A percentile compares a stretch with the other conserved stretches of the same genome.
phyloP scores from a whole-genome alignment of 768 basidiomycete genomes.

The Hygrocybe punicea region DNA sequence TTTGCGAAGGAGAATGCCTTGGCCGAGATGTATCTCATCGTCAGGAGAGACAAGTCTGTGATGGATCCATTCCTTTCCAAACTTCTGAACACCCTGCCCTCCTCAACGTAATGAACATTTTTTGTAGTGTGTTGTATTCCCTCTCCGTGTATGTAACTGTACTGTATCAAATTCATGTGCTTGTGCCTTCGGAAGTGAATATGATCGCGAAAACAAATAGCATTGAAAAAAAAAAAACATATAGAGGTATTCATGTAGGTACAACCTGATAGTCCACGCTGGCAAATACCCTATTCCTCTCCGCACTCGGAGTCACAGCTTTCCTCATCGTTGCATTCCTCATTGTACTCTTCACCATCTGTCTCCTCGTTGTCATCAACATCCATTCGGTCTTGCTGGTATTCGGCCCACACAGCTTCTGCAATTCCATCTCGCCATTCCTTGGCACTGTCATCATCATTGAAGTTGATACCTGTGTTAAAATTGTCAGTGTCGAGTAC shows the following conservation, averaged over 20 bases:
- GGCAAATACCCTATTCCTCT: no score
- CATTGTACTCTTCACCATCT: background rate
- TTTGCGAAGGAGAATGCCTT: background rate
- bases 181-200: no score
- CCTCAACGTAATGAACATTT: background rate
- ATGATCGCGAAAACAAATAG: background rate
- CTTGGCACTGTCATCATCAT: slow-evolving; percentile 1
- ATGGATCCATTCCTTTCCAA: background rate
- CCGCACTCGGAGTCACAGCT: background rate
- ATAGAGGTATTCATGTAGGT: background rate
- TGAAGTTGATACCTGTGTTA: no score
- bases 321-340: background rate
- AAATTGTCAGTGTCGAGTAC: background rate
- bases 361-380: background rate
- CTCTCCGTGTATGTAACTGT: no score
- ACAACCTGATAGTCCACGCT: no score
- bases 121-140: background rate
- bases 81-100: background rate
- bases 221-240: background rate
- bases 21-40: background rate
- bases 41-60: background rate
- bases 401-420: slow-evolving; percentile 13
- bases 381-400: background rate
- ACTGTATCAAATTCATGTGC: background rate
- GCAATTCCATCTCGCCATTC: slow-evolving; percentile 11